Conservation (phyloP, 306 rosid genomes). For the Cicer yamashitae region DNA sequence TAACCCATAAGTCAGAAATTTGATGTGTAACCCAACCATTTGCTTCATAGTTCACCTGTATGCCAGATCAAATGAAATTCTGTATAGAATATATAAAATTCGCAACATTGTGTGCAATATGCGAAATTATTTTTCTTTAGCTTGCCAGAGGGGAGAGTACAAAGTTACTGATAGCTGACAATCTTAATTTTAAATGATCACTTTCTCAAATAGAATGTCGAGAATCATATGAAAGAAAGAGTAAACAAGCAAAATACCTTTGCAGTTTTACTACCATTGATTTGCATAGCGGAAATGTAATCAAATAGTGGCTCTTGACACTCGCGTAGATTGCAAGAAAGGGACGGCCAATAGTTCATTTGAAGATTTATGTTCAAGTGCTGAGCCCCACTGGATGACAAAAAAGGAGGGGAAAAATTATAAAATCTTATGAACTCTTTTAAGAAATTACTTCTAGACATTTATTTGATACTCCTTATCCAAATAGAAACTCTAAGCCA, state of each 20-base stretch:
- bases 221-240: slow-evolving; percentile 33
- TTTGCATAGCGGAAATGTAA: slow-evolving; percentile 63
- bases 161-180: slow-evolving; percentile 30
- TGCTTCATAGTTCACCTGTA: slow-evolving; percentile 90
- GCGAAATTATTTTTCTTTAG: slow-evolving; percentile 5
- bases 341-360: slow-evolving; percentile 97
- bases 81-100: slow-evolving; percentile 31
- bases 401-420: slow-evolving; percentile 38
- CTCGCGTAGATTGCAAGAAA: slow-evolving; percentile 87
- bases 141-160: not conserved
- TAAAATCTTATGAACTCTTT: slow-evolving; percentile 35
- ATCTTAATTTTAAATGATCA: slow-evolving; percentile 9
- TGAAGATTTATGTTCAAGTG: slow-evolving; percentile 92
- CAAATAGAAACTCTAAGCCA: slow-evolving; percentile 25
- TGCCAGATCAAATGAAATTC: slow-evolving; percentile 33
- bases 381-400: slow-evolving; percentile 83
- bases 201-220: slow-evolving; percentile 30
- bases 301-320: slow-evolving; percentile 94
- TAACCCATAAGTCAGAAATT: slow-evolving; percentile 92
- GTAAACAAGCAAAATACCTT: slow-evolving; percentile 60
- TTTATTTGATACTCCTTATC: slow-evolving; percentile 30
- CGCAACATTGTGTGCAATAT: slow-evolving; percentile 16
- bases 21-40: slow-evolving; percentile 97
- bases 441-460: slow-evolving; percentile 27
- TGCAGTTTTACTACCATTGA: slow-evolving; percentile 81